A percentile compares a stretch with the other conserved stretches of the same genome.
Evolutionary conservation across 768 basidiomycete genomes (phyloP).

Genomic region (Peribolospora kevripleyi): DNA sequence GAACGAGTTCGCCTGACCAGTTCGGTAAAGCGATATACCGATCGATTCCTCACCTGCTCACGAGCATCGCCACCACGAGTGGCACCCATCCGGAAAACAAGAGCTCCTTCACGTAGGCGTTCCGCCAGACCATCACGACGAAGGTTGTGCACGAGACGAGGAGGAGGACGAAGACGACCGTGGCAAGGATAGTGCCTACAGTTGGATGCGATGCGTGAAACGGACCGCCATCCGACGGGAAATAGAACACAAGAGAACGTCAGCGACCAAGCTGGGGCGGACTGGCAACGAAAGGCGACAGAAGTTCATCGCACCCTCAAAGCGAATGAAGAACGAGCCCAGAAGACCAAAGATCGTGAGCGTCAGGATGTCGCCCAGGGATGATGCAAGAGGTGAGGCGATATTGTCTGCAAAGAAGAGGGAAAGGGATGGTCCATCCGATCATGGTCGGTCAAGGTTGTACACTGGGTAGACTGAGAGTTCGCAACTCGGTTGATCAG

Average conservation of each 20-base stretch:
- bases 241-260: no score
- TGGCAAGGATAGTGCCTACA: slow-evolving; percentile 27
- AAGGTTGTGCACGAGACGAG: slow-evolving; percentile 31
- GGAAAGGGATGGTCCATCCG: not conserved
- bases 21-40: not conserved
- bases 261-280: not conserved
- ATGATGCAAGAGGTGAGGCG: slow-evolving; percentile 75
- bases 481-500: slow-evolving; percentile 48
- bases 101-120: slow-evolving; percentile 43
- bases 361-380: slow-evolving; percentile 77
- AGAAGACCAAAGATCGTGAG: slow-evolving; percentile 49
- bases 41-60: slow-evolving; percentile 10
- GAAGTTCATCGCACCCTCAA: not conserved
- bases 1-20: no score
- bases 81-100: slow-evolving; percentile 73
- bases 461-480: slow-evolving; percentile 5
- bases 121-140: slow-evolving; percentile 34
- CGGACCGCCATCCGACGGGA: not conserved
- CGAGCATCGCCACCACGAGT: slow-evolving; percentile 67
- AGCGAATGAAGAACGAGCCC: slow-evolving; percentile 10
- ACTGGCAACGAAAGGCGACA: not conserved
- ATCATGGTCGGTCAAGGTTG: not conserved
- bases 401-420: slow-evolving; percentile 47
- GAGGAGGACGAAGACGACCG: slow-evolving; percentile 30
- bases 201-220: not conserved